A percentile compares a stretch with the other conserved stretches of the same genome.
phyloP scores from a whole-genome alignment of 441 rosid genomes.

The Hura crepitans region DNA sequence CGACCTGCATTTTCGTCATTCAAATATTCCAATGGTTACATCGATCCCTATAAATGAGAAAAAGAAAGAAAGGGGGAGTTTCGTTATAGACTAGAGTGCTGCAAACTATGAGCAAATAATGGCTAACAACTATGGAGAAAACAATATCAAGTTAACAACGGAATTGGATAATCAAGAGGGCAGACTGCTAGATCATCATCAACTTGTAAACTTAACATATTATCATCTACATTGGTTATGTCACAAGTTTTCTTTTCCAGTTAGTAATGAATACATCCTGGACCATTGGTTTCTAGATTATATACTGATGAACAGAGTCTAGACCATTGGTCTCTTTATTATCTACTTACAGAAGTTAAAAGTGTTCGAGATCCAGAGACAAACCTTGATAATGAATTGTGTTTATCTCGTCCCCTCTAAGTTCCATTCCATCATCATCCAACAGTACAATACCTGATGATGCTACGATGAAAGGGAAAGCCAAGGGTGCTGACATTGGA shows the following conservation, averaged over 20 bases:
- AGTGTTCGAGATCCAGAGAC: constrained; percentile 19
- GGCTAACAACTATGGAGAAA: not conserved
- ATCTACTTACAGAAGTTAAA: not conserved
- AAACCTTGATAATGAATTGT: constrained; percentile 57
- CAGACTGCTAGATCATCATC: not conserved
- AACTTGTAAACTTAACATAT: not conserved
- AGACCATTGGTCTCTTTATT: not conserved
- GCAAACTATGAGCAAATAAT: not conserved
- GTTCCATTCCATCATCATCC: constrained; percentile 54
- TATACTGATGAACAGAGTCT: not conserved
- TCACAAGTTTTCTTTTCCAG: not conserved
- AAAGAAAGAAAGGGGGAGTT: constrained; percentile 1
- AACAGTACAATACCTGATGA: constrained; percentile 63
- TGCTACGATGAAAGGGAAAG: constrained; percentile 62
- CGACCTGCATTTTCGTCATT: constrained; percentile 44
- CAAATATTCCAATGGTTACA: constrained; percentile 13
- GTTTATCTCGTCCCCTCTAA: constrained; percentile 59
- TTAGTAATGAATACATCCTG: not conserved
- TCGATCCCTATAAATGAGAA: not conserved
- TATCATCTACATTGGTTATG: not conserved
- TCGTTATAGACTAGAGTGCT: not conserved
- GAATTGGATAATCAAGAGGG: not conserved
- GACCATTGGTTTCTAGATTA: not conserved
- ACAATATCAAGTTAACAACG: not conserved
- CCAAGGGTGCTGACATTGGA: constrained; percentile 72